Evolutionary conservation across 2,329 filamentous ascomycete species (phyloP), one percentile per base, ranked within the genome.

Genomic region (Coniochaeta prunicola): DNA sequence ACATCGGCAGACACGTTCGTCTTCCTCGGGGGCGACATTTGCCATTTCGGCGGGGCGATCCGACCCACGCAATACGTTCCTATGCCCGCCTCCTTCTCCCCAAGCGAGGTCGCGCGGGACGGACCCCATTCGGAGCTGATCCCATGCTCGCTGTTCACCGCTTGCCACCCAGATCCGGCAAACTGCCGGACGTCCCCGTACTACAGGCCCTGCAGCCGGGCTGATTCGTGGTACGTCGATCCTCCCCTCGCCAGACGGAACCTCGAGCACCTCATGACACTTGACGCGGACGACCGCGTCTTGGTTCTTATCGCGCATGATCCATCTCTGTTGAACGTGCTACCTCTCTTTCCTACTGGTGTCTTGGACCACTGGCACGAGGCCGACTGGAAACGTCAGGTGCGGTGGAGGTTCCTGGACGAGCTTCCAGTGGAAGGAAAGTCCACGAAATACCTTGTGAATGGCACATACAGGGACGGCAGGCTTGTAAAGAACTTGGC

Each of bases 241-340:
- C 63, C 62, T 4, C 26, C 56, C 1, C n/a, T 24, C 3, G 64
- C 62, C 19, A 12, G 8, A 17, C 45, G 58, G 13, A 64, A 60
- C 34, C 59, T 63, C 17, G 28, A 56, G 2, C 17, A 17, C 0
- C 48, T 65, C 7, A 59, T 57, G 31, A 33, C n/a, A 9, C 26
- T 65, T 3, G 64, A 65, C 28, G 58, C 61, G 26, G 57, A 45
- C 24, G 61, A 64, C 5, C 57, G 45, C 6, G 45, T 64, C 4
- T 31, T 65, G 5, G 60, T 62, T 2, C 36, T 65, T 1, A 64
- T 64, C 13, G 62, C 62, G 2, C 60, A 65, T 53, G 62, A 64
- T 28, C 64, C 60, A 9, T 48, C 56, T 1, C 55, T 60, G 1
- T 21, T 58, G n/a, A 61, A 59, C 57, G 28, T 21, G 17, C 24